phyloP scores from a whole-genome alignment of 352 stramenopile genomes.

The Phytophthora vignae region DNA sequence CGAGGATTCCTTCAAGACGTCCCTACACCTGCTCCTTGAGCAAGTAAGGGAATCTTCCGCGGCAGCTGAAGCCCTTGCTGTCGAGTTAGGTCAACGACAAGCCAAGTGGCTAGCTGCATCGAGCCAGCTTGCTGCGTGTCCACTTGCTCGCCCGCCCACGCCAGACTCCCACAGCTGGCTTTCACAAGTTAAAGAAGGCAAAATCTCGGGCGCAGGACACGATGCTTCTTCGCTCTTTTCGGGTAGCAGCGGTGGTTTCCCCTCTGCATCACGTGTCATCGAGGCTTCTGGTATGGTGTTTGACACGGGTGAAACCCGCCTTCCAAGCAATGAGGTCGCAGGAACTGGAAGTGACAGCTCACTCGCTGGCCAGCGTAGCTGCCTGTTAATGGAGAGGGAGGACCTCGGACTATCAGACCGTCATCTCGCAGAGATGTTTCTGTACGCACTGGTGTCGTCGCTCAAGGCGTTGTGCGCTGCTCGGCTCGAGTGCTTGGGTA shows the following conservation, averaged over 20 bases:
- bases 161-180: conserved; percentile 81
- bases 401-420: conserved; percentile 56
- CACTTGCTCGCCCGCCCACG: conserved; percentile 54
- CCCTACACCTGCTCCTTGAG: conserved; percentile 31
- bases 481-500: conserved; percentile 60
- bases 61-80: conserved; percentile 34
- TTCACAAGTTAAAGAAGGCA: conserved; percentile 75
- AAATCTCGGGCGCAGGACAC: conserved; percentile 76
- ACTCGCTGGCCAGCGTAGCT: conserved; percentile 30
- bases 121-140: conserved; percentile 72
- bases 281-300: conserved; percentile 54
- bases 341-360: conserved; percentile 17
- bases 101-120: conserved; percentile 76
- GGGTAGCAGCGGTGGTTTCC: conserved; percentile 23
- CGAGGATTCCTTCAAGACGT: conserved; percentile 37
- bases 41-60: conserved; percentile 42
- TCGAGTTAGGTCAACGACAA: conserved; percentile 47
- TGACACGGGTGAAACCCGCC: conserved; percentile 39
- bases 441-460: conserved; percentile 65
- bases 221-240: conserved; percentile 50
- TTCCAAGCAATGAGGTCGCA: conserved; percentile 24
- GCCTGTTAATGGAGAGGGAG: conserved; percentile 48
- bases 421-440: conserved; percentile 55
- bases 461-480: conserved; percentile 63
- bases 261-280: conserved; percentile 45